Evolutionary conservation across 805 yeast genomes (phyloP).

Genomic region (Tetrapisispora phaffii): DNA sequence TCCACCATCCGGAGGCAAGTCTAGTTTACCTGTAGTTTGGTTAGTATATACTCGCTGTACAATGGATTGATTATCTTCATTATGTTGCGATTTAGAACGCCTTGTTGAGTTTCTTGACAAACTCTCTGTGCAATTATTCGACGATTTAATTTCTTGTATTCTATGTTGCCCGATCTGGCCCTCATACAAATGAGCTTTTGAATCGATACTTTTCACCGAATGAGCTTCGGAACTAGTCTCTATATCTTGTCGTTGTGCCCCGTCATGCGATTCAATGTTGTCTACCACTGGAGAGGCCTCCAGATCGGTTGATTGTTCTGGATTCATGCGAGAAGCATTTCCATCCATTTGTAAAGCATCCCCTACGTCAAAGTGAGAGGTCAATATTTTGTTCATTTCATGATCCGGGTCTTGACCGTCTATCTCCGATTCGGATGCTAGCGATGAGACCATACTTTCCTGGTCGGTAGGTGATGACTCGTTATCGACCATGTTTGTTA

Average conservation of each 20-base stretch:
- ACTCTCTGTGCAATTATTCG: not conserved
- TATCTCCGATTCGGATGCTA: not conserved
- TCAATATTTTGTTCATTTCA: conserved; percentile 15
- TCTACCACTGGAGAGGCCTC: not conserved
- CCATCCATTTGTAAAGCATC: conserved; percentile 24
- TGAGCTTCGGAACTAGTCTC: not conserved
- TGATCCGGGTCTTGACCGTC: conserved; percentile 3
- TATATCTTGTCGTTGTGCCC: not conserved
- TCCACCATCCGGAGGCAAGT: conserved; percentile 53
- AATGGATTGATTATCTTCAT: conserved; percentile 3
- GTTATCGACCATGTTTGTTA: not conserved
- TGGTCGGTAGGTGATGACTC: not conserved
- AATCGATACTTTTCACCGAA: not conserved
- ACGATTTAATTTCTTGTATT: not conserved
- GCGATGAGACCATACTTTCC: not conserved
- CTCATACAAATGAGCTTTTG: not conserved
- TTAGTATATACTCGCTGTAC: conserved; percentile 28
- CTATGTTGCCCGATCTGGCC: not conserved
- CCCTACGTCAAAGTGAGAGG: conserved; percentile 21
- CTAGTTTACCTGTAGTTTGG: conserved; percentile 27
- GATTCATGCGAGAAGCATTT: conserved; percentile 1
- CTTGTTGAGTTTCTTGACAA: not conserved
- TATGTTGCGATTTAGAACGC: not conserved
- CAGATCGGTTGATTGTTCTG: not conserved
- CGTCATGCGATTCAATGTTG: not conserved